phyloP scores from a whole-genome alignment of 2,329 filamentous ascomycete genomes.

The Aschersonia sp. region DNA sequence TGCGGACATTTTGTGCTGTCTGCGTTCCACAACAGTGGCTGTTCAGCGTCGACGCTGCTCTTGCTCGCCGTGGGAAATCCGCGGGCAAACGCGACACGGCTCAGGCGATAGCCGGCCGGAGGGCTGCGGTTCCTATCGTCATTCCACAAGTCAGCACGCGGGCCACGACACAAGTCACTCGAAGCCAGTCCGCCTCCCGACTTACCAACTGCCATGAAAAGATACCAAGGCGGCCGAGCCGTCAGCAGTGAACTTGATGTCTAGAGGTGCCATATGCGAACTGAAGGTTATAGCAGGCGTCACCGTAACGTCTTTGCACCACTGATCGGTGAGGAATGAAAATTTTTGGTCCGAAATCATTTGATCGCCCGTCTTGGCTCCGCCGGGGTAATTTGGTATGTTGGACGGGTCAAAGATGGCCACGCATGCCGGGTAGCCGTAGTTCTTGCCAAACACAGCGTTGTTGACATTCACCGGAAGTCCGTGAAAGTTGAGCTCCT shows the following conservation, averaged over 20 bases:
- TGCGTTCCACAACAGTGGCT: constrained; percentile 33
- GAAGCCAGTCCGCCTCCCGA: background rate
- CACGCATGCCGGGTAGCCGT: constrained; percentile 50
- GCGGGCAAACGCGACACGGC: constrained; percentile 18
- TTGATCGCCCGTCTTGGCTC: constrained; percentile 11
- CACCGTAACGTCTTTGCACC: constrained; percentile 8
- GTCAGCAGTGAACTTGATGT: constrained; percentile 43
- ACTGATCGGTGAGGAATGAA: constrained; percentile 5
- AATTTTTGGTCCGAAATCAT: constrained; percentile 3
- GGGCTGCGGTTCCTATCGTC: constrained; percentile 16
- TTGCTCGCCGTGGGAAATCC: constrained; percentile 17
- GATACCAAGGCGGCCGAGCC: constrained; percentile 42
- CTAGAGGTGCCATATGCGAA: constrained; percentile 48
- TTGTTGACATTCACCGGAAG: constrained; percentile 22
- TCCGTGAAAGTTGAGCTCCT: constrained; percentile 59
- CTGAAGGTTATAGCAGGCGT: constrained; percentile 12
- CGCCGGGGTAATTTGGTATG: constrained; percentile 18
- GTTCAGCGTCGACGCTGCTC: constrained; percentile 24
- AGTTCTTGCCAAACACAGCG: constrained; percentile 27
- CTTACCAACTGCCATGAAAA: constrained; percentile 46
- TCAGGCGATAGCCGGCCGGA: constrained; percentile 22
- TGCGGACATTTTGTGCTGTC: constrained; percentile 28
- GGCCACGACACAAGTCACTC: background rate
- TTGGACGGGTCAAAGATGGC: constrained; percentile 33
- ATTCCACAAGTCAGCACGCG: background rate